A percentile compares a stretch with the other conserved stretches of the same genome.
Evolutionary conservation across 495 filamentous ascomycete genomes (phyloP).

Genomic region (Tirmania nivea): DNA sequence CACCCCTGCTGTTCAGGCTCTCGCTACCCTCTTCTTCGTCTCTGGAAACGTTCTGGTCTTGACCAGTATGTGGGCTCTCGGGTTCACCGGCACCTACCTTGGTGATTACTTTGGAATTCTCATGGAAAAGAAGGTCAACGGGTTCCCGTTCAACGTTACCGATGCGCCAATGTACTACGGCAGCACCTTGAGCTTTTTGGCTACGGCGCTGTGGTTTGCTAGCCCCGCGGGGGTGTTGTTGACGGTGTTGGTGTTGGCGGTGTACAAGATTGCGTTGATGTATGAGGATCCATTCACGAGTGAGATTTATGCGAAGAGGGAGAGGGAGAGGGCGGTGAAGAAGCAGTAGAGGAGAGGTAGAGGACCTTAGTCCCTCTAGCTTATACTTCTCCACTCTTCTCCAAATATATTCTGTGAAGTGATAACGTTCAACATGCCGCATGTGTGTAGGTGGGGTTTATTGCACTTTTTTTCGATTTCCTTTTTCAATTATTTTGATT

Average conservation of each 20-base stretch:
- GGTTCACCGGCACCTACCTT: slow-evolving; percentile 86
- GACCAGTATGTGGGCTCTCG: slow-evolving; percentile 75
- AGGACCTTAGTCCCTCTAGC: background rate
- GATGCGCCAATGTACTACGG: slow-evolving; percentile 94
- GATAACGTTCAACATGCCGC: too few relatives aligned
- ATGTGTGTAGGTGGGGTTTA: too few relatives aligned
- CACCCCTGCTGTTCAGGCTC: slow-evolving; percentile 26
- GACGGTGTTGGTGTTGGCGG: slow-evolving; percentile 48
- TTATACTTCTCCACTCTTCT: background rate
- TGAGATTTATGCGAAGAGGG: slow-evolving; percentile 83
- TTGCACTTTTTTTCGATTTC: too few relatives aligned
- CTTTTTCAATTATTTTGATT: too few relatives aligned
- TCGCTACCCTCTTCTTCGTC: slow-evolving; percentile 47
- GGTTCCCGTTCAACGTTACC: slow-evolving; percentile 88
- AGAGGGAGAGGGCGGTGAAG: slow-evolving; percentile 31
- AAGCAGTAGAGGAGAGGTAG: slow-evolving; percentile 10
- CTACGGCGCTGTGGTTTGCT: slow-evolving; percentile 67
- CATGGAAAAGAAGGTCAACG: slow-evolving; percentile 80
- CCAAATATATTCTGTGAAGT: too few relatives aligned
- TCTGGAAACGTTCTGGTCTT: slow-evolving; percentile 69
- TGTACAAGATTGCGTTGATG: slow-evolving; percentile 62
- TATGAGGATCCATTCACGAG: slow-evolving; percentile 97
- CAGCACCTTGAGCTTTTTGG: slow-evolving; percentile 75
- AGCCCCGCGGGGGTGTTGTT: slow-evolving; percentile 71
- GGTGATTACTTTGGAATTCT: slow-evolving; percentile 95